Evolutionary conservation across 352 stramenopile genomes (phyloP).

Genomic region (Elongisporangium prolatum): DNA sequence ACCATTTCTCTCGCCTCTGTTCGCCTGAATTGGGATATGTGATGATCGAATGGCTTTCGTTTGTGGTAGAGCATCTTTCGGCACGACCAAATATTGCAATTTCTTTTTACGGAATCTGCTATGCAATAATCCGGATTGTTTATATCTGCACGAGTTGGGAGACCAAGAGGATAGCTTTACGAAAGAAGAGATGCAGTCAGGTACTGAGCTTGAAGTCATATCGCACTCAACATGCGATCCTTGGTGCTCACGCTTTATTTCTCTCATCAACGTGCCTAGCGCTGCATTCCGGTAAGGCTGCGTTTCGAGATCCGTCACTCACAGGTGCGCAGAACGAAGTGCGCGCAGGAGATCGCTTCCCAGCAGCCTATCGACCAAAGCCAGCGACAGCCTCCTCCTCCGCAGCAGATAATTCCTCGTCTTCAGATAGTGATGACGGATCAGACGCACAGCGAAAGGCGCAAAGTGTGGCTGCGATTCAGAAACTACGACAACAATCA

Average conservation of each 20-base stretch:
- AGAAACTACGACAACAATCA: constrained; percentile 46
- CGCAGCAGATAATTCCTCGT: constrained; percentile 19
- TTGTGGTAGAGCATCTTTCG: constrained; percentile 80
- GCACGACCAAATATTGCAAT: constrained; percentile 96
- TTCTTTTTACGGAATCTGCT: constrained; percentile 88
- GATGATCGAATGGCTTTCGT: background rate
- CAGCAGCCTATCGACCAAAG: constrained; percentile 30
- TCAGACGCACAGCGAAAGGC: constrained; percentile 56
- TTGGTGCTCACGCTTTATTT: constrained; percentile 4
- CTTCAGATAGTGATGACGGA: constrained; percentile 13
- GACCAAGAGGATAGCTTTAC: constrained; percentile 93
- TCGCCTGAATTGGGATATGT: background rate
- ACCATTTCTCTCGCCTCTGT: background rate
- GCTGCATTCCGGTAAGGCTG: constrained; percentile 67
- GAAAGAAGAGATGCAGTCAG: constrained; percentile 91
- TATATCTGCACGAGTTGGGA: constrained; percentile 92
- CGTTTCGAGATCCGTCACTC: constrained; percentile 59
- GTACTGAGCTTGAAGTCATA: constrained; percentile 17
- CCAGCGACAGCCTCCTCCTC: constrained; percentile 2
- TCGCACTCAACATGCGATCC: constrained; percentile 4
- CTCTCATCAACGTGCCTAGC: constrained; percentile 18
- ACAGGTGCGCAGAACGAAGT: constrained; percentile 35
- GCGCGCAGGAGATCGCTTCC: constrained; percentile 52
- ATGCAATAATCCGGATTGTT: constrained; percentile 93
- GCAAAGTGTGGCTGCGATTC: constrained; percentile 69